A percentile compares a stretch with the other conserved stretches of the same genome.
phyloP scores from a whole-genome alignment of 768 basidiomycete genomes.

The Cyclocybe aegerita region DNA sequence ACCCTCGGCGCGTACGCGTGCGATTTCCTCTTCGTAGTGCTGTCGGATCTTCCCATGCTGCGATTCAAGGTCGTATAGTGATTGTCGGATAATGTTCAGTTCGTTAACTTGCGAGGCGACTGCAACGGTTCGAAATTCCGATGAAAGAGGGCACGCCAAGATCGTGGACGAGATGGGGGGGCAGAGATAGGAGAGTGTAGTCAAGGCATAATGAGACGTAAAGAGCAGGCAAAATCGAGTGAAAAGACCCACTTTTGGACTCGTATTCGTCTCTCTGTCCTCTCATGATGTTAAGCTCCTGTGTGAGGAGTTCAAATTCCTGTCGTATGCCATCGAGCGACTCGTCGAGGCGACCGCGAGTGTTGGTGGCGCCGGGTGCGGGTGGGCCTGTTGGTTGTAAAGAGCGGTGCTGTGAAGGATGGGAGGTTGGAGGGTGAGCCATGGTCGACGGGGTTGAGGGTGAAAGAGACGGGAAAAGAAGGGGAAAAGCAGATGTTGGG shows the following conservation, averaged over 20 bases:
- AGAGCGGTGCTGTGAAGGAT: slow-evolving; percentile 7
- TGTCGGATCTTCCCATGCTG: slow-evolving; percentile 85
- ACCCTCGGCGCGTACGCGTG: slow-evolving; percentile 67
- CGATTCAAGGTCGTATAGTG: slow-evolving; percentile 88
- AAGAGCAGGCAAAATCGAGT: slow-evolving; percentile 8
- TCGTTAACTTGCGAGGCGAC: slow-evolving; percentile 87
- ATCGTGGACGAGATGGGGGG: background rate
- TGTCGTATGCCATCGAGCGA: slow-evolving; percentile 78
- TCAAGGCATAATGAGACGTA: background rate
- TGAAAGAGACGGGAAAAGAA: background rate
- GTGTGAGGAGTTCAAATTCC: slow-evolving; percentile 78
- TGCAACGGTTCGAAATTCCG: slow-evolving; percentile 22
- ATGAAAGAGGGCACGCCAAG: background rate
- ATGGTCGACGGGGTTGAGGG: background rate
- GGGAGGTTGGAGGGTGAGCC: background rate
- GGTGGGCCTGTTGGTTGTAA: slow-evolving; percentile 12
- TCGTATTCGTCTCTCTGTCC: slow-evolving; percentile 89
- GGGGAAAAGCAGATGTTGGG: background rate
- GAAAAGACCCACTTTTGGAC: slow-evolving; percentile 64
- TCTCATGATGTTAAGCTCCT: slow-evolving; percentile 67
- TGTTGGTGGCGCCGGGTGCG: slow-evolving; percentile 1
- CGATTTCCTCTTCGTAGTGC: slow-evolving; percentile 85
- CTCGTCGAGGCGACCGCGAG: slow-evolving; percentile 55
- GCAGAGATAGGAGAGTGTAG: background rate
- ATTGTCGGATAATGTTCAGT: slow-evolving; percentile 84